Conservation (phyloP, 1,284 basidiomycete genomes). For the Ceratorhiza oryzae-sativae region DNA sequence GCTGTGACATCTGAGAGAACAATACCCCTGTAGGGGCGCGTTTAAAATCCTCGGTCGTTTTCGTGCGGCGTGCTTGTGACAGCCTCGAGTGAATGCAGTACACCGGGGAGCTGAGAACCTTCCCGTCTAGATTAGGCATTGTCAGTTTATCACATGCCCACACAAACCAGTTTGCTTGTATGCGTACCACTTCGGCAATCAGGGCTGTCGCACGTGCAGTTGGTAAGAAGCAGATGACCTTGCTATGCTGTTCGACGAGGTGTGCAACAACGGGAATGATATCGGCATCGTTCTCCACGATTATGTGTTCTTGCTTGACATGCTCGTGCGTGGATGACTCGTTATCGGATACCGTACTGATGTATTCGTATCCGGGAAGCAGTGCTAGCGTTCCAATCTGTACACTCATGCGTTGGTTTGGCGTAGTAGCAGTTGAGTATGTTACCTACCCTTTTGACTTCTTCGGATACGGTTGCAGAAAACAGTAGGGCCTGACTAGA, state of each 20-base stretch:
- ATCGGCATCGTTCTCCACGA: slow-evolving; percentile 54
- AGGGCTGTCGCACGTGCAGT: slow-evolving; percentile 70
- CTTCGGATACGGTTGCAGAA: slow-evolving; percentile 56
- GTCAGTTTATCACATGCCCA: slow-evolving; percentile 6
- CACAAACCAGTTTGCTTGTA: neutral
- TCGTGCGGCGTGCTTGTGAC: slow-evolving; percentile 56
- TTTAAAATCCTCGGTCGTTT: slow-evolving; percentile 62
- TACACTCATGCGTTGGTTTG: neutral
- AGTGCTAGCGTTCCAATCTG: slow-evolving; percentile 49
- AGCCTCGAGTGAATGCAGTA: slow-evolving; percentile 60
- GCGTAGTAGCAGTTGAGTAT: neutral
- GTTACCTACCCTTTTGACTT: slow-evolving; percentile 54
- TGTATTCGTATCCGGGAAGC: slow-evolving; percentile 61
- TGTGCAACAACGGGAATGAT: slow-evolving; percentile 56
- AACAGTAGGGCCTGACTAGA: slow-evolving; percentile 56
- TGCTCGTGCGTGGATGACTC: slow-evolving; percentile 73
- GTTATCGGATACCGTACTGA: slow-evolving; percentile 66
- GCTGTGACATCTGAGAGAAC: slow-evolving; percentile 59
- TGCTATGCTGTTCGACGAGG: slow-evolving; percentile 51
- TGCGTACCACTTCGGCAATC: slow-evolving; percentile 58
- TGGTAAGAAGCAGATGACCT: slow-evolving; percentile 70
- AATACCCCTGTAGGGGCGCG: slow-evolving; percentile 56
- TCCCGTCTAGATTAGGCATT: slow-evolving; percentile 50
- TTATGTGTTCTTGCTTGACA: slow-evolving; percentile 63
- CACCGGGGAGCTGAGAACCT: slow-evolving; percentile 47